phyloP scores from a whole-genome alignment of 1,139 yeast genomes.

The Blastobotrys raffinosifermentans region DNA sequence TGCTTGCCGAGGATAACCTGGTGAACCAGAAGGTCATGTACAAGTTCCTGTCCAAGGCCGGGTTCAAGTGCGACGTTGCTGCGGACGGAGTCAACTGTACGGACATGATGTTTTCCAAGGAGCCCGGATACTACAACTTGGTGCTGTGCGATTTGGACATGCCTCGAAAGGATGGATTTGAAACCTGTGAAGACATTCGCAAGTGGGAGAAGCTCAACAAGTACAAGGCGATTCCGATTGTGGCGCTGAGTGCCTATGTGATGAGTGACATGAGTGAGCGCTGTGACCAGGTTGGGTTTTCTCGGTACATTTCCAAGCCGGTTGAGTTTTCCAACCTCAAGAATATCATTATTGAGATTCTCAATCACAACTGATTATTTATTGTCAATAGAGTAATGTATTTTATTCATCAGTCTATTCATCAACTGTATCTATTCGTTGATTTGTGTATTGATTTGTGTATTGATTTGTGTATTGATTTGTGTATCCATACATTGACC shows the following conservation, averaged over 20 bases:
- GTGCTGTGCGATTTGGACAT: slow-evolving; percentile 78
- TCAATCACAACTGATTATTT: too few species aligned
- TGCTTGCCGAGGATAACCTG: slow-evolving; percentile 82
- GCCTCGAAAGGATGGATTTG: slow-evolving; percentile 85
- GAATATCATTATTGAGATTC: slow-evolving; percentile 15
- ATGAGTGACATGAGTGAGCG: slow-evolving; percentile 77
- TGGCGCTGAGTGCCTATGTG: slow-evolving; percentile 78
- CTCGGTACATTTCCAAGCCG: slow-evolving; percentile 72
- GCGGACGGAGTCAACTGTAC: slow-evolving; percentile 66
- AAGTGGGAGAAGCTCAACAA: slow-evolving; percentile 66
- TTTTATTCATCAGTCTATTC: too few species aligned
- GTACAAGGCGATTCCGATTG: slow-evolving; percentile 65
- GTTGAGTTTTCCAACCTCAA: slow-evolving; percentile 29
- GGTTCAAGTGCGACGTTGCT: slow-evolving; percentile 66
- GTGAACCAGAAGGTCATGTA: slow-evolving; percentile 86
- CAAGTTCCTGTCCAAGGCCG: slow-evolving; percentile 67
- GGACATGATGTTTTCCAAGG: slow-evolving; percentile 40
- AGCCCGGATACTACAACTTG: slow-evolving; percentile 47
- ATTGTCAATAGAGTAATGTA: too few species aligned
- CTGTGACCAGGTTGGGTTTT: slow-evolving; percentile 71
- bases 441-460: background rate
- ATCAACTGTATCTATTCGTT: background rate
- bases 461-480: too few species aligned
- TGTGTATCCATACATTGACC: too few species aligned
- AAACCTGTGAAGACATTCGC: slow-evolving; percentile 69